Conservation (phyloP, 495 filamentous ascomycete species). For the Aspergillus hancockii region DNA sequence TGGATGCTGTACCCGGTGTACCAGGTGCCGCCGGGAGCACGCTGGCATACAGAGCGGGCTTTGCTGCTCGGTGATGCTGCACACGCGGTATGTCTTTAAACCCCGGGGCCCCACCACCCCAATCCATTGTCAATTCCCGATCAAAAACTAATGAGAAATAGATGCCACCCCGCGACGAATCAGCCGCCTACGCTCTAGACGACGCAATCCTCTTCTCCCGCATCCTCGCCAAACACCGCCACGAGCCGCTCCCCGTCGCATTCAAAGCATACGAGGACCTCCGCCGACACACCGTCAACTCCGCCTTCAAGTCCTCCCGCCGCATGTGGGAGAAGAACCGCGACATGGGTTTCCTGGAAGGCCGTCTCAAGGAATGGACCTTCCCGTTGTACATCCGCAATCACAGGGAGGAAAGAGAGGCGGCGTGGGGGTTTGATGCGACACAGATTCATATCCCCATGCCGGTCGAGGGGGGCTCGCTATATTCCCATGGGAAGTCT, state of each 20-base stretch:
- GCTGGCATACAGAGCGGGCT: constrained; percentile 50
- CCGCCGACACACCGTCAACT: constrained; percentile 49
- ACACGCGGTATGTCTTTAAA: constrained; percentile 52
- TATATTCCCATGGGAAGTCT: constrained; percentile 25
- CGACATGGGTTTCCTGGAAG: constrained; percentile 42
- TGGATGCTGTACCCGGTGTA: constrained; percentile 64
- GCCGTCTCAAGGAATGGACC: constrained; percentile 41
- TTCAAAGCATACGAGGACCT: constrained; percentile 56
- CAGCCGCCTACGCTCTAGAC: constrained; percentile 61
- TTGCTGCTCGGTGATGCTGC: constrained; percentile 59
- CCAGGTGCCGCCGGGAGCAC: constrained; percentile 50
- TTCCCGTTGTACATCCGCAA: constrained; percentile 36
- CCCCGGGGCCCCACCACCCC: no score
- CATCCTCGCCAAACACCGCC: constrained; percentile 39
- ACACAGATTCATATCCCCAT: constrained; percentile 29
- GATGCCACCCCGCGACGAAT: constrained; percentile 66
- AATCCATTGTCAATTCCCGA: not conserved
- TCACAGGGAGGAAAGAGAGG: constrained; percentile 29
- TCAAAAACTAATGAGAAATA: constrained; percentile 21
- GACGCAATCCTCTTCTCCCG: constrained; percentile 60
- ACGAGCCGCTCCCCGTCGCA: constrained; percentile 39
- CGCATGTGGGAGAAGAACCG: constrained; percentile 46
- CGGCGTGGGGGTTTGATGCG: constrained; percentile 45
- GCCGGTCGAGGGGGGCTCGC: constrained; percentile 22
- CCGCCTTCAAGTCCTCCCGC: constrained; percentile 51